Conservation (phyloP, 306 rosid genomes). For the Gillenia trifoliata region DNA sequence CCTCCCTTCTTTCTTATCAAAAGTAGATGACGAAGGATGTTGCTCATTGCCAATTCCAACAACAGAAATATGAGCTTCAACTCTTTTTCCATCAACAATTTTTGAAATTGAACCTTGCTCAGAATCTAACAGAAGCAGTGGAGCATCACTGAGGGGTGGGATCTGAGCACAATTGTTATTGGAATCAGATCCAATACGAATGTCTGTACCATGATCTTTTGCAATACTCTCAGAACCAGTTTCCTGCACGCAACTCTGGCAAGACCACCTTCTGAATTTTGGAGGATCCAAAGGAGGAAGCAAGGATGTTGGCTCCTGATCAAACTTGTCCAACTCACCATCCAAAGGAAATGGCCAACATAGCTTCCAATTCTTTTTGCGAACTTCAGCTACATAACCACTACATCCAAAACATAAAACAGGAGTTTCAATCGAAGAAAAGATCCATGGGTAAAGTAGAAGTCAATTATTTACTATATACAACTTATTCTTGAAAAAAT, state of each 20-base stretch:
- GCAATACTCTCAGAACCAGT: conserved; percentile 29
- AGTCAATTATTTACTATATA: conserved; percentile 13
- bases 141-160: conserved; percentile 15
- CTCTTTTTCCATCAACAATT: conserved; percentile 36
- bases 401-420: conserved; percentile 41
- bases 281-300: conserved; percentile 59
- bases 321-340: conserved; percentile 31
- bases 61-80: conserved; percentile 36
- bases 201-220: conserved; percentile 23
- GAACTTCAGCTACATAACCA: conserved; percentile 78
- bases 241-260: conserved; percentile 45
- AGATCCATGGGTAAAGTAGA: conserved; percentile 5
- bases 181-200: conserved; percentile 30
- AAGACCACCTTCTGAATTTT: conserved; percentile 49
- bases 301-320: conserved; percentile 34
- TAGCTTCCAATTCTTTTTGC: conserved; percentile 67
- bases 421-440: conserved; percentile 7
- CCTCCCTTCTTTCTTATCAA: conserved; percentile 42
- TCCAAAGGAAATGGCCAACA: conserved; percentile 79
- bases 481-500: background rate
- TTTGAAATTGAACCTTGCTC: conserved; percentile 41
- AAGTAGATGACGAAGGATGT: conserved; percentile 28
- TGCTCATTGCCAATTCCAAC: conserved; percentile 24
- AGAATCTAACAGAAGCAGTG: conserved; percentile 30
- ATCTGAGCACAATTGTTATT: conserved; percentile 22